Percentiles rank a stretch among this genome's conserved stretches.
These are phyloP conservation scores for Trametes cinnabarina DNA, from an alignment of 768 basidiomycete species.

Conservation along the genomic window DNA sequence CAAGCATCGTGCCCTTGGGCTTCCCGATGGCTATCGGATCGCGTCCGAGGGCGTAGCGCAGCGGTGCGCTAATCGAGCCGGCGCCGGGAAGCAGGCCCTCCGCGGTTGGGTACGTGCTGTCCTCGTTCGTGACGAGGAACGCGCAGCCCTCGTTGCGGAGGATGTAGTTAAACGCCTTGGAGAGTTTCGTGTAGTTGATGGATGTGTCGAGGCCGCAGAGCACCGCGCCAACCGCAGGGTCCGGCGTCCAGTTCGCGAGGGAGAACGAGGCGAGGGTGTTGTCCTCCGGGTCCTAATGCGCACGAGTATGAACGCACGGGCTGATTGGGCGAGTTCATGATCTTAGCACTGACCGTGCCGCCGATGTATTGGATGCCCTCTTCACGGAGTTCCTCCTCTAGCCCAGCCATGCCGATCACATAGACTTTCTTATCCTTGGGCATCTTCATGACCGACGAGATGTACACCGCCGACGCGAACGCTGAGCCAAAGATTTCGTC, in stretches of 20 bases:
- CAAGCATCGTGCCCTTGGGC: conserved; percentile 88
- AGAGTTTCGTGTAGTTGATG: conserved; percentile 92
- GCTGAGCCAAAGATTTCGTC: conserved; percentile 97
- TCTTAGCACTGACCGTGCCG: conserved; percentile 65
- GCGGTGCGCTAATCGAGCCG: conserved; percentile 79
- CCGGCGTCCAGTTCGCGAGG: conserved; percentile 66
- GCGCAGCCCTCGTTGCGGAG: conserved; percentile 73
- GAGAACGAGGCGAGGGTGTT: conserved; percentile 69
- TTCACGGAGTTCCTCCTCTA: conserved; percentile 90
- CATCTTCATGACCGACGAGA: conserved; percentile 85
- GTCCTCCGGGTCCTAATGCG: conserved; percentile 75
- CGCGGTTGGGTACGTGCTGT: conserved; percentile 84
- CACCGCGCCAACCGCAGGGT: conserved; percentile 84
- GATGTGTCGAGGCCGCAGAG: conserved; percentile 87
- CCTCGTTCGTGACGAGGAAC: conserved; percentile 91
- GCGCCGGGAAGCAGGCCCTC: conserved; percentile 78
- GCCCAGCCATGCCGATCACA: conserved; percentile 87
- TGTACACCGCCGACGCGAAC: conserved; percentile 78
- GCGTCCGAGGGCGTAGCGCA: conserved; percentile 67
- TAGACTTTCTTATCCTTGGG: conserved; percentile 93
- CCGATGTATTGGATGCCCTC: conserved; percentile 82
- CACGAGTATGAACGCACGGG: background rate
- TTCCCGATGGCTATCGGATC: conserved; percentile 85
- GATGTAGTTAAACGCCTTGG: conserved; percentile 89
- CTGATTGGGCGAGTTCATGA: too few relatives aligned